These are phyloP conservation scores for Spergularia azorica DNA, from an alignment of 179 eudicot genomes.

Conservation along the genomic window DNA sequence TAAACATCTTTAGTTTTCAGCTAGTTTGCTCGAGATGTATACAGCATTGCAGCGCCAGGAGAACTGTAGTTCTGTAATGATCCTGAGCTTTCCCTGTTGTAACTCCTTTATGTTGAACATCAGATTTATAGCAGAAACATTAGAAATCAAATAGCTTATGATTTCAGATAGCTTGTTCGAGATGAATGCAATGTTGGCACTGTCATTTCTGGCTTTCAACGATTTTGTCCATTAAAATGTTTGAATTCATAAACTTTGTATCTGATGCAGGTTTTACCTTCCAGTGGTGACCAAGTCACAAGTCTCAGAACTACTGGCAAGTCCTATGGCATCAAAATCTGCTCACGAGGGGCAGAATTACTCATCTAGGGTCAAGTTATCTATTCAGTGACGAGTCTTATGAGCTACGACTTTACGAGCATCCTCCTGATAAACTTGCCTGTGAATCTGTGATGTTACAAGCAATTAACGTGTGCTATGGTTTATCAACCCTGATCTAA, in stretches of 20 bases:
- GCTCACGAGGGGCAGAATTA: too few relatives aligned
- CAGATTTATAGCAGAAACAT: background rate
- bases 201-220: background rate
- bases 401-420: too few relatives aligned
- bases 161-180: background rate
- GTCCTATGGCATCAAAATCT: too few relatives aligned
- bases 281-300: too few relatives aligned
- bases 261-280: background rate
- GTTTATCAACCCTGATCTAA: too few relatives aligned
- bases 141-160: background rate
- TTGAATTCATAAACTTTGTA: background rate
- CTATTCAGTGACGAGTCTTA: too few relatives aligned
- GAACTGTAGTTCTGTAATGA: background rate
- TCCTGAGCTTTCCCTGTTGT: constrained; percentile 19
- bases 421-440: too few relatives aligned
- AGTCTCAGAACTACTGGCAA: too few relatives aligned
- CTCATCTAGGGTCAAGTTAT: too few relatives aligned
- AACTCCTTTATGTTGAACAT: background rate
- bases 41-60: too few relatives aligned
- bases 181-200: background rate
- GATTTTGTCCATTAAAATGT: background rate
- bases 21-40: background rate
- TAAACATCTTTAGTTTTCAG: background rate
- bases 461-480: too few relatives aligned
- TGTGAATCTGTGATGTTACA: too few relatives aligned